A percentile compares a stretch with the other conserved stretches of the same genome.
Conservation (phyloP, 441 rosid genomes). For the Pelargonium cotyledonis region DNA sequence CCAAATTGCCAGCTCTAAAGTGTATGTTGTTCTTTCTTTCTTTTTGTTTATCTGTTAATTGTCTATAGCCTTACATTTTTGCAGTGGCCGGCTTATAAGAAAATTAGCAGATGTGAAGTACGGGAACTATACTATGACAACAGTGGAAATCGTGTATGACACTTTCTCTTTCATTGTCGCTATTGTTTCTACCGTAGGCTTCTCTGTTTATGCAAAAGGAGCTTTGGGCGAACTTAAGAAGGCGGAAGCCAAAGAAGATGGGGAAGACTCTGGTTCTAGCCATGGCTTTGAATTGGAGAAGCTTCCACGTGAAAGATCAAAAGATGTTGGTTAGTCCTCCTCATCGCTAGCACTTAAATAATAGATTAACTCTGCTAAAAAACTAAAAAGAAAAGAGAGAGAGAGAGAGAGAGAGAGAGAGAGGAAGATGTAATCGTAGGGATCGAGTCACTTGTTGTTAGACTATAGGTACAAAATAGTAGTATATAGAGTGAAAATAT, state of each 20-base stretch:
- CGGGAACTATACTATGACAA: constrained; percentile 60
- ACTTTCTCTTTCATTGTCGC: constrained; percentile 69
- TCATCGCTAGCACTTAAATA: background rate
- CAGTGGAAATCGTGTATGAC: constrained; percentile 76
- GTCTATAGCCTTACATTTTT: constrained; percentile 13
- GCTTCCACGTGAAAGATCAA: constrained; percentile 17
- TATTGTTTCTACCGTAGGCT: constrained; percentile 58
- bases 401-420: too few species aligned
- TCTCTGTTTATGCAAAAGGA: constrained; percentile 77
- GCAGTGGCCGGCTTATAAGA: constrained; percentile 90
- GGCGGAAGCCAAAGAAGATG: constrained; percentile 28
- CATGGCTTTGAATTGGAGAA: constrained; percentile 36
- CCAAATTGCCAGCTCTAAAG: background rate
- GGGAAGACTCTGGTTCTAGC: constrained; percentile 21
- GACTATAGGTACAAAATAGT: background rate
- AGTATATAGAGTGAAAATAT: background rate
- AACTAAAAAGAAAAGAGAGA: background rate
- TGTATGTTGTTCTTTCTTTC: background rate
- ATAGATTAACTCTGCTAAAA: background rate
- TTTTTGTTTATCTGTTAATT: background rate
- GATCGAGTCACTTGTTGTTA: background rate
- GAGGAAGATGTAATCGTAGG: too few species aligned
- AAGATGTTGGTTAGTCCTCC: background rate
- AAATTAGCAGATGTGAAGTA: constrained; percentile 73
- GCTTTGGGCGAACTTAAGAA: constrained; percentile 63